Evolutionary conservation across 148 eudicot species (phyloP), one percentile per base, ranked within the genome.

Genomic region (Rhododendron griersonianum): DNA sequence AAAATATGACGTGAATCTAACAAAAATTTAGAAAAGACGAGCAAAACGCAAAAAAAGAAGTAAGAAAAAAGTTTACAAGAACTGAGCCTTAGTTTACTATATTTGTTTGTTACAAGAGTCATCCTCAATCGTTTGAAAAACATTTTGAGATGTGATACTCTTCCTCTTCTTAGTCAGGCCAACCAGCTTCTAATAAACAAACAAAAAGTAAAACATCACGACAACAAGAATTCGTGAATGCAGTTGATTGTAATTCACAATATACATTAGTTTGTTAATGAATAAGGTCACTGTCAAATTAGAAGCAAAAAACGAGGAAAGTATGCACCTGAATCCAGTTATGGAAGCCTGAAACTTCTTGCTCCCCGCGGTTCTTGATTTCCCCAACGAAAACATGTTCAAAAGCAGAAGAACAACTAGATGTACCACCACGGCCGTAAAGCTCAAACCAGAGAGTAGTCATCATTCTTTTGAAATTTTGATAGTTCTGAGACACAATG

Each of bases 311-410:
- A 16, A 63, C n/a, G 41, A 15, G n/a, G 28, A 1, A 16, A 47
- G 80, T 83, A 78, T 35, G 39, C 87, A 96, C 99, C 99, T 97
- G 99, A 88, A 97, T 92, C 99, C 99, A 97, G 86, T 97, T 97
- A 90, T 97, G 99, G 83, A 97, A 97, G 82, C 99, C 99, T 13
- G 98, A 95, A 79, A 97, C 98, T 86, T 92, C 82, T 87, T 93
- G 89, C 87, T 93, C 98, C 41, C 93, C 98, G 19, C 90, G 91
- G 37, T 87, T 76, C 92, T 97, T 97, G 85, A 97, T 94, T 91
- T 97, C 98, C n/a, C 99, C 99, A 89, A 95, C 99, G 85, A 97
- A 97, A 85, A 97, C 98, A 91, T 97, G 99, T 83, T 97, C 99
- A 90, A 97, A 97, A 77, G 99, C 95, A 63, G 98, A 97, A 7